Conservation (phyloP, 768 basidiomycete species). For the Tulasnella sp. region DNA sequence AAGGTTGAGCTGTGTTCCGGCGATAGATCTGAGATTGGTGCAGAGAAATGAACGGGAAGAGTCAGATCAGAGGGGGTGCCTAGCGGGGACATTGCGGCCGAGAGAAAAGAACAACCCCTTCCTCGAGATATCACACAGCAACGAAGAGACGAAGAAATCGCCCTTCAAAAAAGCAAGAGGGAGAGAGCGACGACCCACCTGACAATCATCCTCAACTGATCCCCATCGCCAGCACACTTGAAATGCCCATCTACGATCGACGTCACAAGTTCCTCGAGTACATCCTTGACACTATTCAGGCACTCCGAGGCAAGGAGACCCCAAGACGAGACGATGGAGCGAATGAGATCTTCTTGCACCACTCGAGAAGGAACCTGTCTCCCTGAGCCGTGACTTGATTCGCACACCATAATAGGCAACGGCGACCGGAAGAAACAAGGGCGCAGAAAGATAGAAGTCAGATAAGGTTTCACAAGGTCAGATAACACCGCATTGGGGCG, state of each 20-base stretch:
- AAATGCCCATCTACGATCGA: constrained; percentile 7
- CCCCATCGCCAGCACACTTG: constrained; percentile 7
- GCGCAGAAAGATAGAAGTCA: not conserved
- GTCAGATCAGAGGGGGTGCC: too few relatives aligned
- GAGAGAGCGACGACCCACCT: not conserved
- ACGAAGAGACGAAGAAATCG: too few relatives aligned
- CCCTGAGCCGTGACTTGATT: not conserved
- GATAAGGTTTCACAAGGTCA: too few relatives aligned
- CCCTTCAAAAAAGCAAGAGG: not conserved
- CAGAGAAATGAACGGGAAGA: too few relatives aligned
- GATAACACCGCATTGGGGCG: not conserved
- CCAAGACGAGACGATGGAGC: constrained; percentile 2
- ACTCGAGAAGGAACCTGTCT: not conserved
- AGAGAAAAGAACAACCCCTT: too few relatives aligned
- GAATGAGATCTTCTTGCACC: constrained; percentile 10
- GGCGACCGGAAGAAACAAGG: not conserved
- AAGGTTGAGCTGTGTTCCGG: not conserved
- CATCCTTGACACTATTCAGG: constrained; percentile 1
- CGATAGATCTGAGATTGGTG: not conserved
- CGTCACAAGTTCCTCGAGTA: constrained; percentile 1
- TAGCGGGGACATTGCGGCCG: too few relatives aligned
- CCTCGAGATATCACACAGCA: too few relatives aligned
- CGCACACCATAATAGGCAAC: not conserved
- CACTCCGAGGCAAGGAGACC: not conserved
- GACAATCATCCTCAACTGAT: constrained; percentile 5